Evolutionary conservation across 139 green algal genomes (phyloP).

Genomic region (Chlamydomonas urium): DNA sequence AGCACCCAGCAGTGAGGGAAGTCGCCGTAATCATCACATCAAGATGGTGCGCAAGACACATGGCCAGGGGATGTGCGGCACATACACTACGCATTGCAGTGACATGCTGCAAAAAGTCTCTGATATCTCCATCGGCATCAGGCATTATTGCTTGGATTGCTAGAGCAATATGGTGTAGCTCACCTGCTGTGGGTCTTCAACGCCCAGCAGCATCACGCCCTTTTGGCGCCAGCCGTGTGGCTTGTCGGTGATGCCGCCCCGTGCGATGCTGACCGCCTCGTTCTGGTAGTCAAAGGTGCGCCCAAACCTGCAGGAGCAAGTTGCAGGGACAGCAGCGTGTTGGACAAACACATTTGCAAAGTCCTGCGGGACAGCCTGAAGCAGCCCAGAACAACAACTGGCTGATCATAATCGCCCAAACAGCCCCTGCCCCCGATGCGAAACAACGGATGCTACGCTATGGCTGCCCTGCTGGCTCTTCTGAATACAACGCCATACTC

Average conservation of each 20-base stretch:
- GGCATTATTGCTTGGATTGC: not conserved
- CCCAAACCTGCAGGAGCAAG: conserved; percentile 8
- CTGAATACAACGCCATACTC: not conserved
- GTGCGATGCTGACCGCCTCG: not conserved
- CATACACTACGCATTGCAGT: too few relatives aligned
- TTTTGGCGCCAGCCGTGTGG: not conserved
- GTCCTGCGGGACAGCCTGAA: too few relatives aligned
- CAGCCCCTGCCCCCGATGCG: too few relatives aligned
- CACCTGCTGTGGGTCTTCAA: conserved; percentile 6
- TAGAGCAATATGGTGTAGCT: not conserved
- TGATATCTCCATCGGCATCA: too few relatives aligned
- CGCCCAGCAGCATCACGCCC: not conserved
- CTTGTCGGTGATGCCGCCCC: not conserved
- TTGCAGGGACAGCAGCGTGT: too few relatives aligned
- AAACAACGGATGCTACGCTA: too few relatives aligned
- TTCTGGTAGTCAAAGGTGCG: not conserved
- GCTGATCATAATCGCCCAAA: too few relatives aligned
- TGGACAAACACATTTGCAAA: too few relatives aligned
- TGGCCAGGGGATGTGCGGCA: too few relatives aligned
- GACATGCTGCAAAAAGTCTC: too few relatives aligned
- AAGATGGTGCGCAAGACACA: not conserved
- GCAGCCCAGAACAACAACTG: too few relatives aligned
- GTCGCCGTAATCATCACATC: not conserved
- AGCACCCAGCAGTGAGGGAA: not conserved
- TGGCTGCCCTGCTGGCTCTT: too few relatives aligned